These are phyloP conservation scores for Boletus barrowsii DNA, from an alignment of 768 basidiomycete species.

Conservation along the genomic window DNA sequence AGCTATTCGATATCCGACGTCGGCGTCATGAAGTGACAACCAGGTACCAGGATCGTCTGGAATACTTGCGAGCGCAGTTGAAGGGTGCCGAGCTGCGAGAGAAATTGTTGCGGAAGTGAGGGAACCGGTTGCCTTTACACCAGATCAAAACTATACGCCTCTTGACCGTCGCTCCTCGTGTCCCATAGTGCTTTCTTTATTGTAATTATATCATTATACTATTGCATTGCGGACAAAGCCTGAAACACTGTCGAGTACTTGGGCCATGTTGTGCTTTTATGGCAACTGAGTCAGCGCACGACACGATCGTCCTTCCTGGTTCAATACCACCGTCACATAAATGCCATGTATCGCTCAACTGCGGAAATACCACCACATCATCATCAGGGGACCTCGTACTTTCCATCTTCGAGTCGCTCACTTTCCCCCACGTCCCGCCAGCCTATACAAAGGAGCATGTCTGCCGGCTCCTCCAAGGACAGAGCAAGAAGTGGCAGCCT, in stretches of 20 bases:
- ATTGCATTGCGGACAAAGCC: neutral
- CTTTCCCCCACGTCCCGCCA: conserved; percentile 47
- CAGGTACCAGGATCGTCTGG: conserved; percentile 73
- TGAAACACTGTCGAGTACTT: too few relatives aligned
- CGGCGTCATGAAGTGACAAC: conserved; percentile 67
- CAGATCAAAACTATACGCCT: neutral
- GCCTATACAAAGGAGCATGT: conserved; percentile 47
- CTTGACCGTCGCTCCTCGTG: conserved; percentile 5
- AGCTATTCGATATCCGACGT: conserved; percentile 67
- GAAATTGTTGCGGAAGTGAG: conserved; percentile 65
- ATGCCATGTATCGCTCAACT: conserved; percentile 40
- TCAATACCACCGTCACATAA: neutral
- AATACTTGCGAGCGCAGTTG: conserved; percentile 77
- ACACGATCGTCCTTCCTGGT: neutral
- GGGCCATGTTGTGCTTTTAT: neutral
- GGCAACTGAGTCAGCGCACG: neutral
- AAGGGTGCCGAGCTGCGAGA: conserved; percentile 84
- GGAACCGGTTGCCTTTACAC: neutral
- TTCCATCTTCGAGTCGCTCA: conserved; percentile 38
- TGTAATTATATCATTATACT: neutral
- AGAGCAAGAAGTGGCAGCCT: conserved; percentile 60
- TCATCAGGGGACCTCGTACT: conserved; percentile 68
- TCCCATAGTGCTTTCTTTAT: conserved; percentile 16
- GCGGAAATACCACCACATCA: conserved; percentile 58
- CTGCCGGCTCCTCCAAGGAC: conserved; percentile 47